Percentiles rank a stretch among this genome's conserved stretches.
Evolutionary conservation across 179 eudicot genomes (phyloP).

Genomic region (Pouteria campechiana): DNA sequence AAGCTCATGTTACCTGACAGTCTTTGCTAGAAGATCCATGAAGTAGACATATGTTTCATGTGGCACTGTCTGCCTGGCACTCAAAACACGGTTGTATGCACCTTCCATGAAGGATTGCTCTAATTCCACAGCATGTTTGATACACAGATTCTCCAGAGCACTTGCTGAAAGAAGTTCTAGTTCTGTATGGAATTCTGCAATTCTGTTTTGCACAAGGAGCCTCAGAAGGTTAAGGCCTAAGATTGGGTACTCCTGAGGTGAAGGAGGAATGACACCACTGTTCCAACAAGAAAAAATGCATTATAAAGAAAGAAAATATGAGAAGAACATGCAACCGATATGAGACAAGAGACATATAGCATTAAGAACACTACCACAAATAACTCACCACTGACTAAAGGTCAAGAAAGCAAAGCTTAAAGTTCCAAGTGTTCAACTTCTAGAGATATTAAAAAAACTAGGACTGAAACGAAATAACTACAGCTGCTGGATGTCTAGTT

Average conservation of each 20-base stretch:
- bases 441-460: too few relatives aligned
- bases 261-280: conserved; percentile 73
- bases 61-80: conserved; percentile 88
- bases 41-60: conserved; percentile 89
- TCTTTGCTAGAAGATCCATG: conserved; percentile 92
- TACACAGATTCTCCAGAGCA: conserved; percentile 80
- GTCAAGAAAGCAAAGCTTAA: too few relatives aligned
- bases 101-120: conserved; percentile 99
- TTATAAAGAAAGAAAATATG: too few relatives aligned
- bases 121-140: conserved; percentile 90
- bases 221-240: conserved; percentile 92
- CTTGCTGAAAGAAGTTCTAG: conserved; percentile 74
- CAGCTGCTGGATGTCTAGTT: too few relatives aligned
- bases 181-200: conserved; percentile 94
- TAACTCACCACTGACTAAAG: too few relatives aligned
- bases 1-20: conserved; percentile 97
- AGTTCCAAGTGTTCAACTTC: too few relatives aligned
- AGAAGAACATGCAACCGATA: too few relatives aligned
- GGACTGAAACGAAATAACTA: too few relatives aligned
- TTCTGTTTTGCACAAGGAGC: conserved; percentile 94
- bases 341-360: too few relatives aligned
- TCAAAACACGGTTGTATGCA: conserved; percentile 91
- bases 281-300: conserved; percentile 15
- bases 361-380: too few relatives aligned
- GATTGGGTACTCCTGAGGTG: conserved; percentile 79